A percentile compares a stretch with the other conserved stretches of the same genome.
Evolutionary conservation across 2,329 filamentous ascomycete species (phyloP).

Genomic region (Zalaria obscura): DNA sequence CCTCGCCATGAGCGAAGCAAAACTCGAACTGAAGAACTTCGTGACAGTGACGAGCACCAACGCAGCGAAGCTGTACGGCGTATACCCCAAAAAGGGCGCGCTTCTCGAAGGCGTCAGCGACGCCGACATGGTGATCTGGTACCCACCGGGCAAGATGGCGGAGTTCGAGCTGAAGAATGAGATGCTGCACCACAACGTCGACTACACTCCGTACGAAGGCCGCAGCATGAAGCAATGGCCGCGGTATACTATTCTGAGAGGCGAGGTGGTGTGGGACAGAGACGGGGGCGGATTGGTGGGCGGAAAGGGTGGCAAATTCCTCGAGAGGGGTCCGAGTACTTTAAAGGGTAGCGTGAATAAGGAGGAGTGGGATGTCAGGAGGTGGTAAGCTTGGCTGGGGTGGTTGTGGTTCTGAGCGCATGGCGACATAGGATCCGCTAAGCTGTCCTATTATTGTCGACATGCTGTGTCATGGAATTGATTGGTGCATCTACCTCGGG

Average conservation of each 20-base stretch:
- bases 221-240: conserved; percentile 41
- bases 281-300: conserved; percentile 36
- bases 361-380: conserved; percentile 9
- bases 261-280: conserved; percentile 41
- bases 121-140: conserved; percentile 46
- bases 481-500: conserved; percentile 45
- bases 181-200: conserved; percentile 43
- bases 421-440: background rate
- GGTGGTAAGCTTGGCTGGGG: background rate
- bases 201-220: conserved; percentile 47
- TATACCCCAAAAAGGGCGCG: conserved; percentile 37
- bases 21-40: conserved; percentile 34
- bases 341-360: conserved; percentile 13
- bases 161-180: conserved; percentile 34
- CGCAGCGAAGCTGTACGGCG: conserved; percentile 40
- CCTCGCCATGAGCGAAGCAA: conserved; percentile 26
- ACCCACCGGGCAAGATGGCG: conserved; percentile 30
- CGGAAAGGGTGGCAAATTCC: conserved; percentile 31
- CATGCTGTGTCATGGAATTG: conserved; percentile 41
- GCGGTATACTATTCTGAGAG: conserved; percentile 41
- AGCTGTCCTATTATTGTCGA: conserved; percentile 41
- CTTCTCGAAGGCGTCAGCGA: conserved; percentile 36
- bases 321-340: conserved; percentile 27
- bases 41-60: conserved; percentile 42
- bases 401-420: background rate